Percentiles rank a stretch among this genome's conserved stretches.
Conservation (phyloP, 2,329 filamentous ascomycete species). For the Trichophyton simii region DNA sequence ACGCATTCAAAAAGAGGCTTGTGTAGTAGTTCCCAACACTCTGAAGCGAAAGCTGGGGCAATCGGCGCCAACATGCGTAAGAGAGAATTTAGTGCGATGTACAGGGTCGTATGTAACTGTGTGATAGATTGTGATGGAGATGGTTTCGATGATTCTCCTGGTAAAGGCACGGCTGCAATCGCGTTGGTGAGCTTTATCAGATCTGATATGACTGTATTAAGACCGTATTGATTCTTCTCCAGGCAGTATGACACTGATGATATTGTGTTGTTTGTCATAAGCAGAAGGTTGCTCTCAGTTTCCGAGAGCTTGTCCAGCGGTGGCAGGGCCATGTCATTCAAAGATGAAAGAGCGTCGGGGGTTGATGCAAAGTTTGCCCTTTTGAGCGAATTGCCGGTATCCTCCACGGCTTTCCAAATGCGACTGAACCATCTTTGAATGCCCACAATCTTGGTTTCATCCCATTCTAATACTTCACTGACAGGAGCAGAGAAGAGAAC, state of each 20-base stretch:
- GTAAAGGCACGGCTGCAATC: slow-evolving; percentile 38
- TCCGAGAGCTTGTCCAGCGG: slow-evolving; percentile 23
- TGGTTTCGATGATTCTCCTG: slow-evolving; percentile 9
- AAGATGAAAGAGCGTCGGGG: slow-evolving; percentile 14
- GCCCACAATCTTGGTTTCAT: slow-evolving; percentile 67
- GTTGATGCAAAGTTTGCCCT: slow-evolving; percentile 17
- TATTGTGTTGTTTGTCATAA: slow-evolving; percentile 55
- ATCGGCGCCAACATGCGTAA: slow-evolving; percentile 66
- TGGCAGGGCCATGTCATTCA: slow-evolving; percentile 19
- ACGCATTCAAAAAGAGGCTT: slow-evolving; percentile 13
- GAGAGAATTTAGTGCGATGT: slow-evolving; percentile 43
- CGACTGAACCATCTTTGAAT: slow-evolving; percentile 68
- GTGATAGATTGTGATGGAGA: background rate
- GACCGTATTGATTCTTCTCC: slow-evolving; percentile 55
- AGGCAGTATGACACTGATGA: slow-evolving; percentile 55
- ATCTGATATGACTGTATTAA: slow-evolving; percentile 76
- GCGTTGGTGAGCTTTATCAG: slow-evolving; percentile 70
- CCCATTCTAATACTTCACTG: slow-evolving; percentile 74
- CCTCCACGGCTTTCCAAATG: slow-evolving; percentile 47
- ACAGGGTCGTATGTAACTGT: slow-evolving; percentile 26
- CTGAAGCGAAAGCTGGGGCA: slow-evolving; percentile 66
- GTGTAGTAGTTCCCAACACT: slow-evolving; percentile 57
- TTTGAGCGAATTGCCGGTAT: slow-evolving; percentile 20
- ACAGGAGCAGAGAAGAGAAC: slow-evolving; percentile 83
- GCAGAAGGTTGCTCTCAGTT: slow-evolving; percentile 42